Evolutionary conservation across 345 rosid genomes (phyloP).

Genomic region (Noccaea bulbosa): DNA sequence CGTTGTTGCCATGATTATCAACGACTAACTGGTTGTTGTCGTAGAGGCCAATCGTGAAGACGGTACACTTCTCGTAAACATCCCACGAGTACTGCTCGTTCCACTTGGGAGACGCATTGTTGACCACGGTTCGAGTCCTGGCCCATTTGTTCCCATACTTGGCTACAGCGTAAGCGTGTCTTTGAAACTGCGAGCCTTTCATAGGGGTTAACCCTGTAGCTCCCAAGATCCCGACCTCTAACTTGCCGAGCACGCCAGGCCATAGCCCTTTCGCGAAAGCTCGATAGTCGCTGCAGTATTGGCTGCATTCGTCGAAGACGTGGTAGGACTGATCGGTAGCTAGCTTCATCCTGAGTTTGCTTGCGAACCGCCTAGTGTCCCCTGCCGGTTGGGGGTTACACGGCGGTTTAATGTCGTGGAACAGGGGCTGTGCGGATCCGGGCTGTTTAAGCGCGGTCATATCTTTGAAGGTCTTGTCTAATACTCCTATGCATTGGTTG

Average conservation of each 20-base stretch:
- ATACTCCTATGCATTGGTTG: slow-evolving; percentile 12
- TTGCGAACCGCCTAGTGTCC: slow-evolving; percentile 26
- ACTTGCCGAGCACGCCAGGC: slow-evolving; percentile 14
- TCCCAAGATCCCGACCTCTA: slow-evolving; percentile 33
- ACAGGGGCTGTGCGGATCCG: slow-evolving; percentile 23
- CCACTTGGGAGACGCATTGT: slow-evolving; percentile 24
- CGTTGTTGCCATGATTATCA: not conserved
- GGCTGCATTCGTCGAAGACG: slow-evolving; percentile 20
- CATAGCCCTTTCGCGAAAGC: slow-evolving; percentile 31
- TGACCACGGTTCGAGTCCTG: slow-evolving; percentile 38
- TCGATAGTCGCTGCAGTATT: slow-evolving; percentile 29
- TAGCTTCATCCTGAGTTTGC: slow-evolving; percentile 34
- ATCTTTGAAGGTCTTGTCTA: slow-evolving; percentile 29
- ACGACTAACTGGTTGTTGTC: slow-evolving; percentile 4
- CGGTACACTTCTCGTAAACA: slow-evolving; percentile 17
- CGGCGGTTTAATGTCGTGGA: slow-evolving; percentile 25
- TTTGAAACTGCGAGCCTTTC: not conserved
- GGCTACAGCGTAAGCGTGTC: slow-evolving; percentile 26
- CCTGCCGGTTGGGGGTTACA: not conserved
- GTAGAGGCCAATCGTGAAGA: slow-evolving; percentile 28
- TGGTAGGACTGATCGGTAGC: slow-evolving; percentile 41
- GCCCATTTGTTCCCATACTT: slow-evolving; percentile 42
- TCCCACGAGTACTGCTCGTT: slow-evolving; percentile 39
- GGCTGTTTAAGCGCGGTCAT: slow-evolving; percentile 30
- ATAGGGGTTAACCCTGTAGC: slow-evolving; percentile 1